Evolutionary conservation across 169 alveolate genomes (phyloP).

Genomic region (Theileria annulata): DNA sequence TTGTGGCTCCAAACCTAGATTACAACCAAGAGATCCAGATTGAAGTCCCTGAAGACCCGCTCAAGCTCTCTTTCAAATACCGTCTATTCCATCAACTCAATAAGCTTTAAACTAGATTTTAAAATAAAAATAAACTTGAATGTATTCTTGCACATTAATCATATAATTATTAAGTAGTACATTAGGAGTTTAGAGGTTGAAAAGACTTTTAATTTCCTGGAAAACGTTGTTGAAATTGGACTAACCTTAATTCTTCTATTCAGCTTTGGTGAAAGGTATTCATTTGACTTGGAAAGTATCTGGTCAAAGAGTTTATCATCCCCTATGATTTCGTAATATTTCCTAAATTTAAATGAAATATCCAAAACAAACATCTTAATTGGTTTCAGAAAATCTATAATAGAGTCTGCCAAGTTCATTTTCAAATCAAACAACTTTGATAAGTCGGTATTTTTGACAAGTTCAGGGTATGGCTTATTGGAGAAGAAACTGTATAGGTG

Average conservation of each 20-base stretch:
- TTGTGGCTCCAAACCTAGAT: conserved; percentile 32
- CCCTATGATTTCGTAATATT: conserved; percentile 19
- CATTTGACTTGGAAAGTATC: conserved; percentile 8
- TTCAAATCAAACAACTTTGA: conserved; percentile 30
- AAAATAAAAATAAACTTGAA: conserved; percentile 19
- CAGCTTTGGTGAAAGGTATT: conserved; percentile 15
- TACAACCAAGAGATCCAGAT: background rate
- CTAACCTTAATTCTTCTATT: background rate
- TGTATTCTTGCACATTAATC: background rate
- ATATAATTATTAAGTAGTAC: background rate
- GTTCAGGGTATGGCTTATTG: conserved; percentile 1
- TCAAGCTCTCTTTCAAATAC: conserved; percentile 42
- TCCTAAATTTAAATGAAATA: conserved; percentile 10
- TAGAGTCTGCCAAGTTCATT: conserved; percentile 16
- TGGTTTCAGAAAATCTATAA: conserved; percentile 16
- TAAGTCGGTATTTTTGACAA: background rate
- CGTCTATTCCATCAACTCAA: conserved; percentile 15
- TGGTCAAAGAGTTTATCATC: conserved; percentile 23
- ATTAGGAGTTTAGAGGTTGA: background rate
- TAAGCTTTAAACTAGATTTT: background rate
- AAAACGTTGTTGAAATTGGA: background rate
- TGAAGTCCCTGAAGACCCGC: conserved; percentile 43
- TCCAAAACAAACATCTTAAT: conserved; percentile 19
- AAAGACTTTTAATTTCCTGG: conserved; percentile 30
- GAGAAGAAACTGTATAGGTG: conserved; percentile 39